These are phyloP conservation scores for Schoenoplectus triqueter DNA, from an alignment of 202 grass and related monocot species.

Conservation along the genomic window DNA sequence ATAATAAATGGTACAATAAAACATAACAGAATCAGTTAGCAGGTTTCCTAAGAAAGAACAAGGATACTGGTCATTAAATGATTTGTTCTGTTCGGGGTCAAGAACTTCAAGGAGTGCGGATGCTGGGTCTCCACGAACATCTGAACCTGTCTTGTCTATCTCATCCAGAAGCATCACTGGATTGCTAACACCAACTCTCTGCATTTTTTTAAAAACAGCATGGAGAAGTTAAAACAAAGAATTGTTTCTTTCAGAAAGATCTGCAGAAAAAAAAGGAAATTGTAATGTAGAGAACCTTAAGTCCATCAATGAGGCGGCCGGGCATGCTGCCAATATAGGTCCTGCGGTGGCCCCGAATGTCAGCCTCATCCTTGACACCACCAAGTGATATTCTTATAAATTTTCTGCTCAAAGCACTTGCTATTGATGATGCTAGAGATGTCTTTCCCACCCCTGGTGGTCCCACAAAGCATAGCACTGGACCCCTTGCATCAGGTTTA, in stretches of 20 bases:
- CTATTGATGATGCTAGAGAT: conserved; percentile 97
- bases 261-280: neutral
- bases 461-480: conserved; percentile 94
- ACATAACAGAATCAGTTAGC: neutral
- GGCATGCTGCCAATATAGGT: conserved; percentile 99
- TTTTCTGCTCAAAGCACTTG: conserved; percentile 81
- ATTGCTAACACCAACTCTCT: conserved; percentile 96
- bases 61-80: conserved; percentile 99
- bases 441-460: conserved; percentile 99
- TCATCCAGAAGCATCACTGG: conserved; percentile 99
- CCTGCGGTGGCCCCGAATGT: conserved; percentile 97
- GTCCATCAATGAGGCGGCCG: conserved; percentile 92
- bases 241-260: neutral
- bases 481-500: conserved; percentile 95
- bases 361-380: conserved; percentile 97
- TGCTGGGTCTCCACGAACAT: conserved; percentile 95
- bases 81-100: conserved; percentile 91
- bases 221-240: neutral
- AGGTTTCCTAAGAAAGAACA: conserved; percentile 40
- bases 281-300: conserved; percentile 64
- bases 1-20: neutral
- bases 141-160: conserved; percentile 99
- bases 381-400: conserved; percentile 98
- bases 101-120: conserved; percentile 99
- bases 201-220: conserved; percentile 36